Evolutionary conservation across 352 stramenopile species (phyloP).

Genomic region (Phytophthora agathidicida): DNA sequence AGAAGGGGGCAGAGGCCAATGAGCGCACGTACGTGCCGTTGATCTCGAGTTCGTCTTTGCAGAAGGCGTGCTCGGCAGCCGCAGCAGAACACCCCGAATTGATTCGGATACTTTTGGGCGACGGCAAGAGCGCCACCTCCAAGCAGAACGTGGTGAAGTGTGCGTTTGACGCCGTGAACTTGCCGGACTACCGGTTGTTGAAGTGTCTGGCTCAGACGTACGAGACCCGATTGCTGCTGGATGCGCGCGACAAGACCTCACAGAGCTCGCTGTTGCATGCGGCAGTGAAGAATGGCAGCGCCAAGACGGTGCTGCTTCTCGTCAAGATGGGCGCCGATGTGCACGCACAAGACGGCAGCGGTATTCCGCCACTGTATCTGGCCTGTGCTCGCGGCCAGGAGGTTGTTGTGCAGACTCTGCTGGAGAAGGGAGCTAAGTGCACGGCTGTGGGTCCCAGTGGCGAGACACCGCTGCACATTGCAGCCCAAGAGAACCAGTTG

Average conservation of each 20-base stretch:
- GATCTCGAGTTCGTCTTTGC: constrained; percentile 45
- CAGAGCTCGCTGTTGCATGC: constrained; percentile 68
- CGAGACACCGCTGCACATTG: constrained; percentile 81
- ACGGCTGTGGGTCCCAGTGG: constrained; percentile 66
- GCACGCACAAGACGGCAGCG: constrained; percentile 58
- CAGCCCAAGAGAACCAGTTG: constrained; percentile 83
- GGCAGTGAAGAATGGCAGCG: constrained; percentile 56
- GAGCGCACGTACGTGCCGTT: constrained; percentile 26
- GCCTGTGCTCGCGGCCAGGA: constrained; percentile 72
- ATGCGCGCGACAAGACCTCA: constrained; percentile 47
- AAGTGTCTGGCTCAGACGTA: constrained; percentile 59
- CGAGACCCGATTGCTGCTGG: constrained; percentile 46
- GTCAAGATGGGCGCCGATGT: constrained; percentile 71
- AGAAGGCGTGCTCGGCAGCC: constrained; percentile 54
- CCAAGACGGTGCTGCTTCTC: constrained; percentile 63
- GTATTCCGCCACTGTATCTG: constrained; percentile 81
- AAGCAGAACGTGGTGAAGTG: constrained; percentile 41
- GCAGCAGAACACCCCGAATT: constrained; percentile 49
- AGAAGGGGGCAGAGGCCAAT: constrained; percentile 31
- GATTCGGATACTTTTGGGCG: constrained; percentile 55
- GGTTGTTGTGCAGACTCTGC: constrained; percentile 60
- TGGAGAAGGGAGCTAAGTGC: constrained; percentile 63
- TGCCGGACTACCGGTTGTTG: constrained; percentile 59
- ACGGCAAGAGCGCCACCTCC: constrained; percentile 44
- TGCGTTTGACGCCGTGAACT: constrained; percentile 52